Evolutionary conservation across 179 eudicot species (phyloP).

Genomic region (Drosera spatulata): DNA sequence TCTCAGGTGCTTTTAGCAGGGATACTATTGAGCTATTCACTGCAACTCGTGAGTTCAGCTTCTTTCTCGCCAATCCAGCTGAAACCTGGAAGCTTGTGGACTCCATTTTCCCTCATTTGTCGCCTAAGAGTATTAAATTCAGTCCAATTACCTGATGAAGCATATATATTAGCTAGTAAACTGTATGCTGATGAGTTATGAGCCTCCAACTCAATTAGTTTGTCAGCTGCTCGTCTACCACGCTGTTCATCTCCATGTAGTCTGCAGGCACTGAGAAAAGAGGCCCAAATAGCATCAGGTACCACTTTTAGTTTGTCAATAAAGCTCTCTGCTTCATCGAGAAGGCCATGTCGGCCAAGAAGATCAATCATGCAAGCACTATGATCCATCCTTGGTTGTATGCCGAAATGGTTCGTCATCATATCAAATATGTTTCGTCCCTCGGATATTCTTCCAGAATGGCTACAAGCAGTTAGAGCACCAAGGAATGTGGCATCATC

Average conservation of each 20-base stretch:
- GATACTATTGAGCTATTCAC: neutral
- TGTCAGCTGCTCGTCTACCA: constrained; percentile 66
- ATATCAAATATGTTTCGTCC: constrained; percentile 51
- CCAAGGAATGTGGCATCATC: constrained; percentile 91
- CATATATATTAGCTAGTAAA: constrained; percentile 61
- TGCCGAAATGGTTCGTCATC: constrained; percentile 39
- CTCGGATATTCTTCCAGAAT: constrained; percentile 62
- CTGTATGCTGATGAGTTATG: constrained; percentile 60
- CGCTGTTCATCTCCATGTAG: constrained; percentile 72
- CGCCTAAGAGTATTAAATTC: constrained; percentile 51
- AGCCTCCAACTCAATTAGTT: constrained; percentile 70
- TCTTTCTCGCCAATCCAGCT: constrained; percentile 50
- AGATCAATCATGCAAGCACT: constrained; percentile 90
- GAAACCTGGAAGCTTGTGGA: constrained; percentile 56
- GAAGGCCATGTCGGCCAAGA: constrained; percentile 75
- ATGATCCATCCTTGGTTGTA: constrained; percentile 68
- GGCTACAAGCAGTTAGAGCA: constrained; percentile 84
- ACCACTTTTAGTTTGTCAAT: constrained; percentile 38
- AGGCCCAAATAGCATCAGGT: constrained; percentile 71
- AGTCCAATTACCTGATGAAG: constrained; percentile 74
- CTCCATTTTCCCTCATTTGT: constrained; percentile 59
- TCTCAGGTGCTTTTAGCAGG: neutral
- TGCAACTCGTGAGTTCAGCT: constrained; percentile 22
- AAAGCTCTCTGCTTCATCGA: constrained; percentile 62
- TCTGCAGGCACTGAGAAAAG: constrained; percentile 77